A percentile compares a stretch with the other conserved stretches of the same genome.
phyloP scores from a whole-genome alignment of 2,329 filamentous ascomycete genomes.

The Elsinoe fawcettii region DNA sequence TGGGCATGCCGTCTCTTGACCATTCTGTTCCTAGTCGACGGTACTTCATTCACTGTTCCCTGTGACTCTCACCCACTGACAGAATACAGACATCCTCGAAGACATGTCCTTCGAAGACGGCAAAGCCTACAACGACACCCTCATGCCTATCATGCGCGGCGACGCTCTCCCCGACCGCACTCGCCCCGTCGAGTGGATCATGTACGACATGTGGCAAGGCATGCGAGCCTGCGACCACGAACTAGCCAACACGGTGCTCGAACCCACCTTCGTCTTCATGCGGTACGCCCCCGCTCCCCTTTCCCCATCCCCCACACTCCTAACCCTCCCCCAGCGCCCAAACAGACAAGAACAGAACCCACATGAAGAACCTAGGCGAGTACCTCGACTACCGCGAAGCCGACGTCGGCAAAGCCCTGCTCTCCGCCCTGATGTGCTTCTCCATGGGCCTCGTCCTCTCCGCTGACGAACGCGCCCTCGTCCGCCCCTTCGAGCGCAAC shows the following conservation, averaged over 20 bases:
- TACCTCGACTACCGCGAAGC: conserved; percentile 35
- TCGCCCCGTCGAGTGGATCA: conserved; percentile 33
- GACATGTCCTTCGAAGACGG: conserved; percentile 37
- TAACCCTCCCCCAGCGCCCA: conserved; percentile 23
- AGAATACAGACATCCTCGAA: conserved; percentile 34
- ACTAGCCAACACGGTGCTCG: conserved; percentile 34
- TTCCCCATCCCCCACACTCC: no score
- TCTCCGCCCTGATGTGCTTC: conserved; percentile 36
- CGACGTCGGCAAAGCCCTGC: conserved; percentile 38
- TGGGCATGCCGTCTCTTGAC: conserved; percentile 36
- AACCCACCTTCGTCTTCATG: conserved; percentile 36
- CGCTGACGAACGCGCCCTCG: conserved; percentile 23
- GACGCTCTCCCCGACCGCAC: conserved; percentile 27
- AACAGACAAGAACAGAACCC: conserved; percentile 26
- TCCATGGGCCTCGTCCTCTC: conserved; percentile 28
- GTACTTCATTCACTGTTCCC: conserved; percentile 23
- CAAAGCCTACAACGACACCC: conserved; percentile 30
- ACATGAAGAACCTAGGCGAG: conserved; percentile 25
- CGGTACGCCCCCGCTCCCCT: conserved; percentile 17
- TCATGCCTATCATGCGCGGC: conserved; percentile 33
- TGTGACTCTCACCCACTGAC: not conserved
- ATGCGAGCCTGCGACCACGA: conserved; percentile 32
- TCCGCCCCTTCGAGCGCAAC: conserved; percentile 29
- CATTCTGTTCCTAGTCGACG: conserved; percentile 38
- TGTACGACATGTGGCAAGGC: conserved; percentile 35